Evolutionary conservation across 2,329 filamentous ascomycete species (phyloP), one percentile per base, ranked within the genome.

Genomic region (Colletotrichum nymphaeae): DNA sequence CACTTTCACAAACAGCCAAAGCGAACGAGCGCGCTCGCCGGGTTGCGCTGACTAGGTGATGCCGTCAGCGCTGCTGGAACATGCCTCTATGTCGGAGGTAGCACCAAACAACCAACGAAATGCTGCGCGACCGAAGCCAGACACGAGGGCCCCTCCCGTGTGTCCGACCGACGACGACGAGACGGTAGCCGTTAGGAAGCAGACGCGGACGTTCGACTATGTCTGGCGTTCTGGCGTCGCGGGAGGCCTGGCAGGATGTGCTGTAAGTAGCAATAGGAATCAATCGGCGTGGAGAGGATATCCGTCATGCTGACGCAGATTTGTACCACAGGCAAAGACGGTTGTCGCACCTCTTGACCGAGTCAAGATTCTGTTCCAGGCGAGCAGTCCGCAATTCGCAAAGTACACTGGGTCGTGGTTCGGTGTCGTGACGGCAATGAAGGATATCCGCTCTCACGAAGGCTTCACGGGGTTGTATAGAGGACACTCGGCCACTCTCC

Each of bases 311-410:
- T 64, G 32, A 66, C 57, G 14, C 37, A 30, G 8, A 52, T 42
- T n/a, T 24, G 57, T 53, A 64, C 69, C 74, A 64, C 78, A 98
- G 95, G 97, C 94, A 74, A 99, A 99, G 88, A 98, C 96, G 0
- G 88, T 97, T 7, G 97, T 99, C 49, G 97, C 95, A 28, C 97
- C 97, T 28, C 93, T 99, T 76, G 97, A 99, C 84, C 93, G 97
- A 76, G 97, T 99, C 79, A 99, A 99, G 85, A 99, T 99, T 80
- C 93, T 99, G 55, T 98, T 99, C 85, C 97, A 99, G 83, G 93
- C 97, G 65, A 95, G 93, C 79, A 98, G 97, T 79, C 97, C 97
- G 3, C 93, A 97, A 77, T 99, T 98, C 81, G 90, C 93, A 67
- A 98, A 97, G 84, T 99, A 98, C 81, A 92, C 94, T 1, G 94